Evolutionary conservation across 2,329 filamentous ascomycete species (phyloP).

Genomic region (Didymella sp.): DNA sequence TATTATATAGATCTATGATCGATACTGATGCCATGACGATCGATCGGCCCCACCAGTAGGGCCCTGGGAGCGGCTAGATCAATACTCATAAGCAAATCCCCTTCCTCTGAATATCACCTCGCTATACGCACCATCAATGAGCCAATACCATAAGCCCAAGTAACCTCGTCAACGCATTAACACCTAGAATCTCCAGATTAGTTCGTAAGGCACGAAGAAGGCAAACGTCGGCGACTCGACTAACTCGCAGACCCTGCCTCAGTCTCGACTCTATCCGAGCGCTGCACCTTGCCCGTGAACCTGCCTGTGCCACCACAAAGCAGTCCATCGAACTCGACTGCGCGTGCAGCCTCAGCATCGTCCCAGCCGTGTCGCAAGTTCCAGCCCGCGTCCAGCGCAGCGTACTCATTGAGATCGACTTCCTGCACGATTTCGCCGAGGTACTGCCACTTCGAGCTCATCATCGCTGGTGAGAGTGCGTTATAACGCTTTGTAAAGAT

Average conservation of each 20-base stretch:
- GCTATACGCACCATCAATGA: background rate
- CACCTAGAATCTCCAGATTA: background rate
- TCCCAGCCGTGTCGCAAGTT: constrained; percentile 42
- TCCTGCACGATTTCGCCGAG: constrained; percentile 52
- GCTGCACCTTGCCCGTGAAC: constrained; percentile 44
- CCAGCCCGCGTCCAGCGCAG: constrained; percentile 44
- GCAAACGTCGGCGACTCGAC: constrained; percentile 4
- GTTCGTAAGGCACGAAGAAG: background rate
- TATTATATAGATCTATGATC: too few relatives aligned
- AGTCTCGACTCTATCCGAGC: constrained; percentile 27
- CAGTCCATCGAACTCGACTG: constrained; percentile 52
- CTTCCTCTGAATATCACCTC: too few relatives aligned
- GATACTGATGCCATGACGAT: too few relatives aligned
- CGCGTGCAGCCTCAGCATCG: constrained; percentile 42
- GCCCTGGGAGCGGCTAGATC: background rate
- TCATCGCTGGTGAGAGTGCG: constrained; percentile 47
- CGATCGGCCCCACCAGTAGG: too few relatives aligned
- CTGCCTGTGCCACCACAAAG: constrained; percentile 52
- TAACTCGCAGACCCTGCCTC: constrained; percentile 24
- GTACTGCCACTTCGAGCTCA: constrained; percentile 45
- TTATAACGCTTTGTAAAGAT: constrained; percentile 41
- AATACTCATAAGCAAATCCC: background rate
- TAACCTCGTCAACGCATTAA: background rate
- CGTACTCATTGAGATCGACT: constrained; percentile 43
- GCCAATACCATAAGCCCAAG: background rate